Evolutionary conservation across 257 asterid genomes (phyloP).

Genomic region (Solanum bukasovii): DNA sequence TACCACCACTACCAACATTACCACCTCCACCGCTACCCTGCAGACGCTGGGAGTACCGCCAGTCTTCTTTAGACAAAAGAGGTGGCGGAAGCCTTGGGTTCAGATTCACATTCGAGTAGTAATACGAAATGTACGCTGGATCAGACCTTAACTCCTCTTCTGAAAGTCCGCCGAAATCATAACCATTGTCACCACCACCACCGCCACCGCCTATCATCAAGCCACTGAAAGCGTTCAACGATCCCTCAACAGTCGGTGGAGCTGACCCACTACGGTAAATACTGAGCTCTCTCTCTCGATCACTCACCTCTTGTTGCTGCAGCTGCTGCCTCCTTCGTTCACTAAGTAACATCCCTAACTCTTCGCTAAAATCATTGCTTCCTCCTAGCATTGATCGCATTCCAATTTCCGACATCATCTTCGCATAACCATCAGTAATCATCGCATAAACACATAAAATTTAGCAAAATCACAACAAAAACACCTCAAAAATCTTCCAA

Average conservation of each 20-base stretch:
- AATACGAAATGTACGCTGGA: conserved; percentile 55
- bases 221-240: conserved; percentile 20
- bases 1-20: conserved; percentile 12
- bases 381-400: conserved; percentile 27
- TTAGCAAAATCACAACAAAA: not conserved
- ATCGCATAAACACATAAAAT: conserved; percentile 9
- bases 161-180: not conserved
- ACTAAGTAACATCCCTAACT: conserved; percentile 35
- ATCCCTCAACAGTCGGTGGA: conserved; percentile 55
- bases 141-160: conserved; percentile 54
- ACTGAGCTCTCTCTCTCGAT: conserved; percentile 40
- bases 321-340: conserved; percentile 22
- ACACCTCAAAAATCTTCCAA: not conserved
- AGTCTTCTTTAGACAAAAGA: conserved; percentile 32
- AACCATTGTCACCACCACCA: conserved; percentile 14
- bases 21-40: conserved; percentile 24
- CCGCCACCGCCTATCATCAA: conserved; percentile 10
- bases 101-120: conserved; percentile 50
- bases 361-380: conserved; percentile 34
- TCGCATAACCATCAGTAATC: conserved; percentile 36
- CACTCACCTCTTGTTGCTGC: conserved; percentile 24
- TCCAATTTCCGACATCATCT: conserved; percentile 40
- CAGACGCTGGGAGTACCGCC: conserved; percentile 31
- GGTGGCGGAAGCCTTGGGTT: conserved; percentile 74
- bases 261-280: conserved; percentile 60